These are phyloP conservation scores for Pseudopediastrum boryanum DNA, from an alignment of 139 green algal species.

Conservation along the genomic window DNA sequence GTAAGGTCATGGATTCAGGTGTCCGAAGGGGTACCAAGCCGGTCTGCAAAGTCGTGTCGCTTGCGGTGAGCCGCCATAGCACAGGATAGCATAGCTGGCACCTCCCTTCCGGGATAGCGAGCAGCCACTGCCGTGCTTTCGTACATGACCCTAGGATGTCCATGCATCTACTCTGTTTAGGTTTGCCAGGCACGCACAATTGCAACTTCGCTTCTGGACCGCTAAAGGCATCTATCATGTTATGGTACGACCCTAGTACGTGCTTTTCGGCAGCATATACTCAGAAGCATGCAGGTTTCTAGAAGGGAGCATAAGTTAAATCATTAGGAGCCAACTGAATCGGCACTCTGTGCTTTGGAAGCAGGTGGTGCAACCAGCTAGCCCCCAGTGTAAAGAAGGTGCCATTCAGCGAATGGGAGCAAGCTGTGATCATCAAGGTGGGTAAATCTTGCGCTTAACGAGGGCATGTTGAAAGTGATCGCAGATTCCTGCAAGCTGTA, in stretches of 20 bases:
- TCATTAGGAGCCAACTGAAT: not conserved
- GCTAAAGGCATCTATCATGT: not conserved
- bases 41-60: slow-evolving; percentile 85
- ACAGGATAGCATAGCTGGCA: not conserved
- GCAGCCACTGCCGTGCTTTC: not conserved
- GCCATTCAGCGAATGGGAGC: slow-evolving; percentile 66
- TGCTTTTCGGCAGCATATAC: too few relatives aligned
- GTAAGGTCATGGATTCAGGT: slow-evolving; percentile 81
- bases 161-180: not conserved
- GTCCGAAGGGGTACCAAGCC: slow-evolving; percentile 67
- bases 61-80: slow-evolving; percentile 49
- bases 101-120: not conserved
- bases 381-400: slow-evolving; percentile 59
- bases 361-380: slow-evolving; percentile 68
- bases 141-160: too few relatives aligned
- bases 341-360: not conserved
- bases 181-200: not conserved
- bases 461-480: not conserved
- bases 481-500: not conserved
- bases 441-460: not conserved
- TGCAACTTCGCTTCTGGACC: not conserved
- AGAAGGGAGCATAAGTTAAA: too few relatives aligned
- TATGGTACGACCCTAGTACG: not conserved
- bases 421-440: slow-evolving; percentile 65
- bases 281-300: too few relatives aligned